Evolutionary conservation across 2,329 filamentous ascomycete genomes (phyloP).

Genomic region (Colletotrichum melonis): DNA sequence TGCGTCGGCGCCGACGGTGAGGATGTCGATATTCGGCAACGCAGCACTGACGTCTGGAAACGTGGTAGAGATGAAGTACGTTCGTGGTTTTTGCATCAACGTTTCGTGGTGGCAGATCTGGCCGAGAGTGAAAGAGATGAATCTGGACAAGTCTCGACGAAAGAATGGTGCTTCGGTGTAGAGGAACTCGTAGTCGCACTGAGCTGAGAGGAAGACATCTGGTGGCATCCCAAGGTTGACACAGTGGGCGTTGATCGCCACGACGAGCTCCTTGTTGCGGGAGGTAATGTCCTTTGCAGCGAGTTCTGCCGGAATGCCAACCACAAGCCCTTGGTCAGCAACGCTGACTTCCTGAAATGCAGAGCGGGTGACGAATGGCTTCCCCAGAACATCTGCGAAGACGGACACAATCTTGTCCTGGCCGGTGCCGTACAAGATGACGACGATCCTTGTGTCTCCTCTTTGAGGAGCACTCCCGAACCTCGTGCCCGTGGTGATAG

Average conservation of each 20-base stretch:
- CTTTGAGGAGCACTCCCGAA: slow-evolving; percentile 59
- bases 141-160: slow-evolving; percentile 80
- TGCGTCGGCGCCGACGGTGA: slow-evolving; percentile 87
- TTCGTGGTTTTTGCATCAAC: slow-evolving; percentile 80
- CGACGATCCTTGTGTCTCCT: slow-evolving; percentile 69
- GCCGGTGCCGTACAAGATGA: slow-evolving; percentile 76
- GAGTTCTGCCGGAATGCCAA: slow-evolving; percentile 71
- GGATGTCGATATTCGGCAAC: slow-evolving; percentile 85
- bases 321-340: slow-evolving; percentile 71
- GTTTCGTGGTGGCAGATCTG: slow-evolving; percentile 84
- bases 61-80: slow-evolving; percentile 88
- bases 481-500: slow-evolving; percentile 50
- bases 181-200: slow-evolving; percentile 88
- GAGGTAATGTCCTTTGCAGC: slow-evolving; percentile 68
- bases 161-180: slow-evolving; percentile 80
- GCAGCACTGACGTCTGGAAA: slow-evolving; percentile 88
- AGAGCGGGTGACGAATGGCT: slow-evolving; percentile 71
- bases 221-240: slow-evolving; percentile 77
- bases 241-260: slow-evolving; percentile 82
- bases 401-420: slow-evolving; percentile 81
- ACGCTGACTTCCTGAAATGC: slow-evolving; percentile 64
- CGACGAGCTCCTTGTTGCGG: slow-evolving; percentile 69
- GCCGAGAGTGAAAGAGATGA: slow-evolving; percentile 82
- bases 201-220: slow-evolving; percentile 71
- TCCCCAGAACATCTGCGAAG: slow-evolving; percentile 83